A percentile compares a stretch with the other conserved stretches of the same genome.
Evolutionary conservation across 768 basidiomycete species (phyloP).

Genomic region (Suillus placidus): DNA sequence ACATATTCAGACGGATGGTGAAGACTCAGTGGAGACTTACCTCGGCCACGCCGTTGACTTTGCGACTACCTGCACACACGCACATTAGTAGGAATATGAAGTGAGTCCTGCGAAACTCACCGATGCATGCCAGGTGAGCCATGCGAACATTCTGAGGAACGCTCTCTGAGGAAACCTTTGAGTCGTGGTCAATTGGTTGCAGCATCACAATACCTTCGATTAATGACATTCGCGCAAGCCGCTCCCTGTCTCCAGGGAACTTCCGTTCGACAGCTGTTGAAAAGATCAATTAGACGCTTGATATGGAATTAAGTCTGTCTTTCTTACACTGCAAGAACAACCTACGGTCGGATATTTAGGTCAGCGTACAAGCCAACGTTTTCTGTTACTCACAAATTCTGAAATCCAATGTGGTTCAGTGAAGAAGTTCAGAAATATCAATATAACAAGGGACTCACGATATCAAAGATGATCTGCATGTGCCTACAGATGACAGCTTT

Average conservation of each 20-base stretch:
- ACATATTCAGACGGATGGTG: not conserved
- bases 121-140: constrained; percentile 91
- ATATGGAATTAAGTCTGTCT: not conserved
- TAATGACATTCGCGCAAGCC: constrained; percentile 83
- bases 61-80: constrained; percentile 65
- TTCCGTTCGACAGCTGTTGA: constrained; percentile 76
- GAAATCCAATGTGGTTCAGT: not conserved
- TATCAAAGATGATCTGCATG: constrained; percentile 91
- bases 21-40: constrained; percentile 32
- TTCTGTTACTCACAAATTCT: constrained; percentile 32
- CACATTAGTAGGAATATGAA: constrained; percentile 3
- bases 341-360: constrained; percentile 34
- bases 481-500: constrained; percentile 47
- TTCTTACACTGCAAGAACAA: constrained; percentile 69
- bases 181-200: not conserved
- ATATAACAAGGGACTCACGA: constrained; percentile 51
- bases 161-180: constrained; percentile 57
- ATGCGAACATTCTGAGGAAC: constrained; percentile 84
- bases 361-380: constrained; percentile 38
- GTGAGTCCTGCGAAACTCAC: constrained; percentile 25
- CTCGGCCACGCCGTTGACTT: constrained; percentile 96
- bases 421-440: not conserved
- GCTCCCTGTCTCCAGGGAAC: constrained; percentile 86
- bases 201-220: constrained; percentile 67
- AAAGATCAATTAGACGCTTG: constrained; percentile 16